Evolutionary conservation across 352 stramenopile species (phyloP).

Genomic region (Phytophthora cajani): DNA sequence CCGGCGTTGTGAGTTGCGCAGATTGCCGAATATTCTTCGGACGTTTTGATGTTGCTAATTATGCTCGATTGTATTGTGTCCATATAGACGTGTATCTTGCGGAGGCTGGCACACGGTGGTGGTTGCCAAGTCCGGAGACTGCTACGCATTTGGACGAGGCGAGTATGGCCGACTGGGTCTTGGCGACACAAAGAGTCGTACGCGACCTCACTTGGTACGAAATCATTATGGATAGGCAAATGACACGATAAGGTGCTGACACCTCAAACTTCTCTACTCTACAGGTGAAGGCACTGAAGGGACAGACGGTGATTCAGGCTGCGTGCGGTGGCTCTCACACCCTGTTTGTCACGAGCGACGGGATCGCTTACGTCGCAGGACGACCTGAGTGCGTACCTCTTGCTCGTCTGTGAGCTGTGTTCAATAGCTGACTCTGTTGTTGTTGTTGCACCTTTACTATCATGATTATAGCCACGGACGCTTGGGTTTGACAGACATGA

Average conservation of each 20-base stretch:
- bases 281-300: slow-evolving; percentile 71
- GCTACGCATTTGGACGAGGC: slow-evolving; percentile 79
- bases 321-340: slow-evolving; percentile 87
- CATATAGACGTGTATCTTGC: slow-evolving; percentile 72
- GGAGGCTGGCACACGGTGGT: slow-evolving; percentile 86
- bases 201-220: slow-evolving; percentile 62
- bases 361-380: slow-evolving; percentile 84
- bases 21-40: slow-evolving; percentile 6
- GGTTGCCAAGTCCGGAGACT: slow-evolving; percentile 74
- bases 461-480: slow-evolving; percentile 61
- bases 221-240: background rate
- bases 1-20: slow-evolving; percentile 61
- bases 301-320: slow-evolving; percentile 70
- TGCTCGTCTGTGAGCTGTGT: background rate
- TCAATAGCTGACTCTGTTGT: slow-evolving; percentile 1
- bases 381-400: slow-evolving; percentile 73
- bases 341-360: slow-evolving; percentile 87
- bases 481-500: slow-evolving; percentile 65
- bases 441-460: slow-evolving; percentile 4
- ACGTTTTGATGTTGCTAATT: slow-evolving; percentile 7
- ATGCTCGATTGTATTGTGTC: background rate
- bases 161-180: slow-evolving; percentile 89
- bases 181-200: slow-evolving; percentile 77
- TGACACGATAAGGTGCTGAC: background rate
- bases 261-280: slow-evolving; percentile 3